Conservation (phyloP, 2,329 filamentous ascomycete species). For the Helotiales sp. region DNA sequence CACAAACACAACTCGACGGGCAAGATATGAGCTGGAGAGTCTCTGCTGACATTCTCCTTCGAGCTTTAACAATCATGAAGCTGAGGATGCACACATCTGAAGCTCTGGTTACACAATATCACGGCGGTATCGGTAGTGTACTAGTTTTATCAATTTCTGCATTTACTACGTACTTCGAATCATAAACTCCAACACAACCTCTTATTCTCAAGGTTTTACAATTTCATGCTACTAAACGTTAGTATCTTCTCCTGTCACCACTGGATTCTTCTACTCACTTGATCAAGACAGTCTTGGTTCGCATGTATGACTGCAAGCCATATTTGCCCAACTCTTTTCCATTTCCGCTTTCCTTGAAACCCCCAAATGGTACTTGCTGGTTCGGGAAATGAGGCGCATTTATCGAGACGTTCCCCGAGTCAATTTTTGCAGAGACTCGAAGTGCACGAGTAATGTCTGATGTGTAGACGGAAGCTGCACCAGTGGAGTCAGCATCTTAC, state of each 20-base stretch:
- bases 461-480: conserved; percentile 63
- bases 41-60: no score
- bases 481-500: not conserved
- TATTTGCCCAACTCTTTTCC: conserved; percentile 74
- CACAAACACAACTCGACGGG: no score
- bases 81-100: no score
- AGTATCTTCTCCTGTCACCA: not conserved
- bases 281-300: conserved; percentile 67
- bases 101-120: no score
- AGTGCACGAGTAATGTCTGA: conserved; percentile 68
- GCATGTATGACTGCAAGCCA: conserved; percentile 66
- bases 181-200: not conserved
- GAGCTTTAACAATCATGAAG: no score
- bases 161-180: not conserved
- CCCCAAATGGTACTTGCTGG: conserved; percentile 67
- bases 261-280: conserved; percentile 25
- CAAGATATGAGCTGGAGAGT: no score
- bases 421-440: conserved; percentile 63
- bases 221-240: conserved; percentile 2
- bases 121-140: no score
- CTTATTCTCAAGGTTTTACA: not conserved
- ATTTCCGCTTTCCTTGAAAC: conserved; percentile 76
- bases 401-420: conserved; percentile 52
- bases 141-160: not conserved
- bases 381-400: conserved; percentile 67